Conservation (phyloP, 1,284 basidiomycete species). For the Leccinum brunneo-olivaceum region DNA sequence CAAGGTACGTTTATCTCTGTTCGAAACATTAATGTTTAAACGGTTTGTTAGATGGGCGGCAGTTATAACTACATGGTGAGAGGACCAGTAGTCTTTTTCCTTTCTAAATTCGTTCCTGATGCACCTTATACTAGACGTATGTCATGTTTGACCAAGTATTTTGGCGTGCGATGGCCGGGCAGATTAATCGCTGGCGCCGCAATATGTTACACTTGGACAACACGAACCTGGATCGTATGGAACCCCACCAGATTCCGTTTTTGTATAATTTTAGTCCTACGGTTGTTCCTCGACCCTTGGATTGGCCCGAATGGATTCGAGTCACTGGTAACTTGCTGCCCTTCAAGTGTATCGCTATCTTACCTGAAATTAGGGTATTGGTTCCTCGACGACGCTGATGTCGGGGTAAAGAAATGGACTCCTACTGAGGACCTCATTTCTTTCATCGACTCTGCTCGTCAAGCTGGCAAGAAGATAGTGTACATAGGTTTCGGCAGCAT, state of each 20-base stretch:
- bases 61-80: constrained; percentile 95
- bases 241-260: constrained; percentile 95
- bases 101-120: constrained; percentile 3
- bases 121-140: constrained; percentile 50
- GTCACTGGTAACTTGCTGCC: constrained; percentile 61
- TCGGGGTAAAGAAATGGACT: constrained; percentile 80
- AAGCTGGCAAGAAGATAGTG: constrained; percentile 79
- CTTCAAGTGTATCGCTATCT: constrained; percentile 8
- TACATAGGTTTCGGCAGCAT: constrained; percentile 99
- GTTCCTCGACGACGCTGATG: constrained; percentile 90
- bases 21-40: constrained; percentile 15
- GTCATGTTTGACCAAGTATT: constrained; percentile 97
- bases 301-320: constrained; percentile 98
- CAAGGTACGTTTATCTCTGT: constrained; percentile 42
- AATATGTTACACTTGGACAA: constrained; percentile 70
- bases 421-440: constrained; percentile 74
- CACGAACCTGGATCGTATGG: constrained; percentile 89
- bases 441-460: constrained; percentile 78
- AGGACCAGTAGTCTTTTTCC: constrained; percentile 1
- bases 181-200: constrained; percentile 92
- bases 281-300: constrained; percentile 83
- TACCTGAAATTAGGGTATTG: constrained; percentile 65
- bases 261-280: constrained; percentile 94
- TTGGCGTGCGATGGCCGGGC: constrained; percentile 89
- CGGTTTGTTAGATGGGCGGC: constrained; percentile 71